Evolutionary conservation across 306 rosid species (phyloP).

Genomic region (Sophora flavescens): DNA sequence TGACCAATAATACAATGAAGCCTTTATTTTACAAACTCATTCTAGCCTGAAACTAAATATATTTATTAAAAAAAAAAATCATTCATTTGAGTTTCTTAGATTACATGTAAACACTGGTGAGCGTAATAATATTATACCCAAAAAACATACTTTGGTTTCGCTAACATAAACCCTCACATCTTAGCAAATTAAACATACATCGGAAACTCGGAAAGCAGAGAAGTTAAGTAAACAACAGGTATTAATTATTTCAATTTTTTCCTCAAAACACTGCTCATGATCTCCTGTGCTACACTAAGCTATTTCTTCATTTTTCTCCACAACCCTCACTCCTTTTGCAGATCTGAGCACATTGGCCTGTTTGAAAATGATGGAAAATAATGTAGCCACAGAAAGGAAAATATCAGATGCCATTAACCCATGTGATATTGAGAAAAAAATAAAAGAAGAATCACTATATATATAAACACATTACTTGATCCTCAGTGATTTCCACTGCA

Average conservation of each 20-base stretch:
- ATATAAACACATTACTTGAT: constrained; percentile 63
- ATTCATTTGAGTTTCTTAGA: background rate
- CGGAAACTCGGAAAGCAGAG: constrained; percentile 2
- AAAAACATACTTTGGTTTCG: constrained; percentile 32
- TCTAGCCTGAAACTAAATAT: background rate
- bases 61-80: background rate
- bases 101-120: background rate
- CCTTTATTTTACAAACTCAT: background rate
- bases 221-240: constrained; percentile 9
- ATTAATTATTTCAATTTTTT: background rate
- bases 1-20: too few species aligned
- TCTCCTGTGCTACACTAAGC: constrained; percentile 33
- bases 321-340: constrained; percentile 88
- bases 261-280: constrained; percentile 6
- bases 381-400: background rate
- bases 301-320: constrained; percentile 80
- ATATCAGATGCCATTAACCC: background rate
- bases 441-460: background rate
- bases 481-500: constrained; percentile 68
- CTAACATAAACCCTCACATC: background rate
- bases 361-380: constrained; percentile 10
- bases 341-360: constrained; percentile 90
- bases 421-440: background rate
- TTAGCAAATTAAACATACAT: background rate
- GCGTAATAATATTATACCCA: background rate